Percentiles rank a stretch among this genome's conserved stretches.
Conservation (phyloP, 345 rosid species). For the Clarkia xantiana region DNA sequence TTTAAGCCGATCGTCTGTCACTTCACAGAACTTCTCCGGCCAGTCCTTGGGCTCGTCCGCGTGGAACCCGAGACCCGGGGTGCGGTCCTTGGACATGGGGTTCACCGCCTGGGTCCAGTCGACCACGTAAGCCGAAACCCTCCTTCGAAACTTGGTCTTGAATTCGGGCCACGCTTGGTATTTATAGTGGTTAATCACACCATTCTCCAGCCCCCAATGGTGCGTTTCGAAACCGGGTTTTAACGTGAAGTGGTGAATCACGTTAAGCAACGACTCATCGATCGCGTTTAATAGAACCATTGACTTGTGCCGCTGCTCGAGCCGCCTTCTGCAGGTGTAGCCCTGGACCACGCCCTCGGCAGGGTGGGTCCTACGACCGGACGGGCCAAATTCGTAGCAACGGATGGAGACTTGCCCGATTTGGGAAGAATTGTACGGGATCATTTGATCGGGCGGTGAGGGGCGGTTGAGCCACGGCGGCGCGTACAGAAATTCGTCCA, state of each 20-base stretch:
- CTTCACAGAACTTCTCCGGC: constrained; percentile 50
- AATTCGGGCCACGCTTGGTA: constrained; percentile 91
- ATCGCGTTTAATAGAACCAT: constrained; percentile 42
- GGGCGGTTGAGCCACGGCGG: constrained; percentile 34
- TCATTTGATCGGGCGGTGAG: constrained; percentile 16
- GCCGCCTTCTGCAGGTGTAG: constrained; percentile 41
- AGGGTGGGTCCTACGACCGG: constrained; percentile 43
- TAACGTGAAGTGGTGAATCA: constrained; percentile 55
- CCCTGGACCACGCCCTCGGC: constrained; percentile 65
- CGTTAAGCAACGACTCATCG: constrained; percentile 45
- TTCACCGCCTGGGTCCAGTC: constrained; percentile 54
- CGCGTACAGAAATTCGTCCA: constrained; percentile 69
- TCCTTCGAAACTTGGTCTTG: constrained; percentile 51
- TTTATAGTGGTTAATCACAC: constrained; percentile 78
- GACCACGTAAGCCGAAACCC: constrained; percentile 78
- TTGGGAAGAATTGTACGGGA: constrained; percentile 20
- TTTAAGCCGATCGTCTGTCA: constrained; percentile 39
- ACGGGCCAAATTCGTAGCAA: constrained; percentile 76
- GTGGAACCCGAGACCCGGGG: constrained; percentile 62
- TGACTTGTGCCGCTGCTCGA: constrained; percentile 69
- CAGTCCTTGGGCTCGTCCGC: constrained; percentile 55
- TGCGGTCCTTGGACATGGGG: constrained; percentile 52
- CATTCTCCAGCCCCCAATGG: constrained; percentile 20
- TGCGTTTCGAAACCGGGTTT: constrained; percentile 20
- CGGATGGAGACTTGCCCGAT: constrained; percentile 49